Evolutionary conservation across 768 basidiomycete species (phyloP).

Genomic region (Tylopilus sp.): DNA sequence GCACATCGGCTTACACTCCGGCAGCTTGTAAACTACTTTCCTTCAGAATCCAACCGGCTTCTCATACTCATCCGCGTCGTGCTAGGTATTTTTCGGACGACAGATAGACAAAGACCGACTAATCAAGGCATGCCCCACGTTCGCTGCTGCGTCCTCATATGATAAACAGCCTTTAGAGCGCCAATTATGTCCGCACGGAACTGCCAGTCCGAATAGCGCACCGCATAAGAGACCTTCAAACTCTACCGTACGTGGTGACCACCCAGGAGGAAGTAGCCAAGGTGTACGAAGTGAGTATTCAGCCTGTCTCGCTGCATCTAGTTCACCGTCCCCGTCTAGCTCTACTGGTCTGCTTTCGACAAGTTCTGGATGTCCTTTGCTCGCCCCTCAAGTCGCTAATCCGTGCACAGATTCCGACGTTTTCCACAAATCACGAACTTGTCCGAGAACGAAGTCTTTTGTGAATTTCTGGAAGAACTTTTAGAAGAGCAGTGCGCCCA

Average conservation of each 20-base stretch:
- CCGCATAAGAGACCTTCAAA: slow-evolving; percentile 81
- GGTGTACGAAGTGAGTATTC: slow-evolving; percentile 72
- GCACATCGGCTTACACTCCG: slow-evolving; percentile 71
- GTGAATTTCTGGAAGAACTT: slow-evolving; percentile 59
- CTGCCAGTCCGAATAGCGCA: slow-evolving; percentile 86
- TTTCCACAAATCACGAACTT: slow-evolving; percentile 71
- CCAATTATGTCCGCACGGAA: slow-evolving; percentile 88
- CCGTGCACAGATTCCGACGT: slow-evolving; percentile 54
- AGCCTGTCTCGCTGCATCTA: not conserved
- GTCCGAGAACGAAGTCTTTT: slow-evolving; percentile 77
- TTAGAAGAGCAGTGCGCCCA: slow-evolving; percentile 71
- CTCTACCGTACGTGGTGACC: slow-evolving; percentile 82
- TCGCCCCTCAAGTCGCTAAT: slow-evolving; percentile 4
- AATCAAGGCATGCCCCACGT: slow-evolving; percentile 52
- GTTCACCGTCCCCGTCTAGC: slow-evolving; percentile 36
- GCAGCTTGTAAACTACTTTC: slow-evolving; percentile 57
- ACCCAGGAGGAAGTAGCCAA: slow-evolving; percentile 79
- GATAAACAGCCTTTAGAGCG: slow-evolving; percentile 50
- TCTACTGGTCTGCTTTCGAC: slow-evolving; percentile 87
- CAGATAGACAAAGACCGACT: slow-evolving; percentile 76
- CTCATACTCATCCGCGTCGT: slow-evolving; percentile 4
- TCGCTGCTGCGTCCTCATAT: not conserved
- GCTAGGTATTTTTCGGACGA: slow-evolving; percentile 81
- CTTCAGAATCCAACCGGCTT: not conserved
- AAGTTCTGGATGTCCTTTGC: slow-evolving; percentile 44